Conservation (phyloP, 345 rosid species). For the Atalantia buxifolia region DNA sequence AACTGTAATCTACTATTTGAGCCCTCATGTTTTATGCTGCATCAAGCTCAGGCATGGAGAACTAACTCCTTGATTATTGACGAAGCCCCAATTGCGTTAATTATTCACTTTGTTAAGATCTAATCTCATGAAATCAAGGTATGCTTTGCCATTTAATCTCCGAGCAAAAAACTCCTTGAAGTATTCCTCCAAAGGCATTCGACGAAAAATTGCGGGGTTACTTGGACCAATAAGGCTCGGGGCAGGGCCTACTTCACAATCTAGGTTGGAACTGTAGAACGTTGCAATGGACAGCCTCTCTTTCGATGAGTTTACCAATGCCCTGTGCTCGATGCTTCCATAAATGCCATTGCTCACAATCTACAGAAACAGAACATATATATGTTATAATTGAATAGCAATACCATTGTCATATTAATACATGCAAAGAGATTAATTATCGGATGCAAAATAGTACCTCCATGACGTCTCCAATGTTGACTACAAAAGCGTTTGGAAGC, state of each 20-base stretch:
- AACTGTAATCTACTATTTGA: too few species aligned
- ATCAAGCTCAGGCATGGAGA: background rate
- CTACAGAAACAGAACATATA: background rate
- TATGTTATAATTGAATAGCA: background rate
- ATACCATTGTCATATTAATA: background rate
- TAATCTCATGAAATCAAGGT: conserved; percentile 22
- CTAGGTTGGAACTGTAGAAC: conserved; percentile 22
- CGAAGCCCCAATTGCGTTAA: background rate
- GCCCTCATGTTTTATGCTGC: too few species aligned
- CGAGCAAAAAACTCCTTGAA: conserved; percentile 28
- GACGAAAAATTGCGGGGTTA: conserved; percentile 6
- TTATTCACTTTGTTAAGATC: background rate
- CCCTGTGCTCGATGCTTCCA: conserved; percentile 32
- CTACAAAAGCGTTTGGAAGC: conserved; percentile 9
- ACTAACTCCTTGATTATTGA: background rate
- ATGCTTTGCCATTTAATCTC: conserved; percentile 26
- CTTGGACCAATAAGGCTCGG: conserved; percentile 11
- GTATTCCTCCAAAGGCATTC: conserved; percentile 18
- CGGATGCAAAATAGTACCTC: conserved; percentile 9
- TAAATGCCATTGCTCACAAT: conserved; percentile 30
- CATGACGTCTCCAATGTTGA: conserved; percentile 20
- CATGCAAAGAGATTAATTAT: background rate
- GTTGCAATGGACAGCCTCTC: conserved; percentile 22
- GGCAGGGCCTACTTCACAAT: conserved; percentile 25
- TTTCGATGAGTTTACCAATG: conserved; percentile 13